Percentiles rank a stretch among this genome's conserved stretches.
Evolutionary conservation across 345 rosid species (phyloP).

Genomic region (Microthlaspi erraticum): DNA sequence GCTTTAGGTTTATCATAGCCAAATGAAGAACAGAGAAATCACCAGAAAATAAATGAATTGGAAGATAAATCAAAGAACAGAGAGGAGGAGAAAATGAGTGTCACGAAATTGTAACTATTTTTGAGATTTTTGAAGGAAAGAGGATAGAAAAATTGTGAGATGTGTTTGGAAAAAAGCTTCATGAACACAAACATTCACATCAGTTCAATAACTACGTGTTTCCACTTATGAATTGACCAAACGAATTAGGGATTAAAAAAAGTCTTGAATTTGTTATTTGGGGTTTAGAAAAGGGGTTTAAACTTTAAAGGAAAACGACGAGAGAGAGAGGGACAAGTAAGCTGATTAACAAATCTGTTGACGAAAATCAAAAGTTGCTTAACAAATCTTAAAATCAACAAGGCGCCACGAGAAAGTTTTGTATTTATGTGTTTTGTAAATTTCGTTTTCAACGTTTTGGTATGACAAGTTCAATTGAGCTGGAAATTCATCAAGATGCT

Average conservation of each 20-base stretch:
- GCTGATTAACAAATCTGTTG: constrained; percentile 40
- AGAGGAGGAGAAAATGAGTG: constrained; percentile 11
- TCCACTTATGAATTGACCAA: constrained; percentile 24
- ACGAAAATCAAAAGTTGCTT: constrained; percentile 29
- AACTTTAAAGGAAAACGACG: not conserved
- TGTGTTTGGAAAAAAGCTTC: constrained; percentile 1
- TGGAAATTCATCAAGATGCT: constrained; percentile 10
- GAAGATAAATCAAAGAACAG: not conserved
- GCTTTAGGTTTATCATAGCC: constrained; percentile 46
- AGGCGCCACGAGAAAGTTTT: constrained; percentile 21
- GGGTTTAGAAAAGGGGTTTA: constrained; percentile 15
- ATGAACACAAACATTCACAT: constrained; percentile 16
- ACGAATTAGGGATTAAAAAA: not conserved
- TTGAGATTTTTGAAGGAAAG: not conserved
- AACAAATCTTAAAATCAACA: constrained; percentile 26
- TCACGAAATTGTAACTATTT: not conserved
- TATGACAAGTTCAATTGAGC: constrained; percentile 45
- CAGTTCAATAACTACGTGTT: constrained; percentile 26
- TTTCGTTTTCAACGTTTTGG: constrained; percentile 40
- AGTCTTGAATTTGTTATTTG: constrained; percentile 13
- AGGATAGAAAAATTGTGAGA: constrained; percentile 6
- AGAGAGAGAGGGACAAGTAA: constrained; percentile 17
- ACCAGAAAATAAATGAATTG: not conserved
- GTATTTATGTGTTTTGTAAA: not conserved
- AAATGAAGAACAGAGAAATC: constrained; percentile 26